Conservation (phyloP, 495 filamentous ascomycete species). For the Xylaria venustula region DNA sequence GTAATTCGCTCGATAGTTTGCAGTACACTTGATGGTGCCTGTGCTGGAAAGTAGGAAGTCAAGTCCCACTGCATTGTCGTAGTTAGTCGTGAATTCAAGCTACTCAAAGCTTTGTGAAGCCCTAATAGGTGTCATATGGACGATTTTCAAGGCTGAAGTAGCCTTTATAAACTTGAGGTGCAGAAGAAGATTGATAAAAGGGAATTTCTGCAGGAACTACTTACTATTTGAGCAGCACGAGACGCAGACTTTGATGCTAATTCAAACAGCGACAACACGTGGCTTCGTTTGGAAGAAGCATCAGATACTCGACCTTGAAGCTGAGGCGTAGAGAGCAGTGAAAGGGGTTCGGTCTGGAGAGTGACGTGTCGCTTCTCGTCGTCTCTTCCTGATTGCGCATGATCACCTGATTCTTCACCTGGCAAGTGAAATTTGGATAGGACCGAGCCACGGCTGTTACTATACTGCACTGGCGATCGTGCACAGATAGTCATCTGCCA, state of each 20-base stretch:
- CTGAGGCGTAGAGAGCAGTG: constrained; percentile 13
- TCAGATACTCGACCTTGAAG: neutral
- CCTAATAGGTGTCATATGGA: neutral
- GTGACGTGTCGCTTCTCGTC: neutral
- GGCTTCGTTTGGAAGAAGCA: constrained; percentile 4
- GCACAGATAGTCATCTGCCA: constrained; percentile 17
- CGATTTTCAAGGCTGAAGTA: neutral
- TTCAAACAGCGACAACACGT: constrained; percentile 58
- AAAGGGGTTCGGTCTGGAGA: constrained; percentile 21
- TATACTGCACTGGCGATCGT: constrained; percentile 32
- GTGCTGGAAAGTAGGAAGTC: constrained; percentile 43
- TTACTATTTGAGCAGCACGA: constrained; percentile 14
- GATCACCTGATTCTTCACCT: neutral
- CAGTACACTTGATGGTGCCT: constrained; percentile 42
- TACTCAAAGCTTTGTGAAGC: no score
- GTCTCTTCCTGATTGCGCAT: neutral
- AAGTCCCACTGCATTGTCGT: constrained; percentile 27
- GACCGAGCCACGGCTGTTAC: constrained; percentile 26
- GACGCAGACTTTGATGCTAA: constrained; percentile 48
- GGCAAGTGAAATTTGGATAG: constrained; percentile 27
- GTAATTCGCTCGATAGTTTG: constrained; percentile 41
- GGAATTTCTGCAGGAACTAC: neutral
- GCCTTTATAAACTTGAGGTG: neutral
- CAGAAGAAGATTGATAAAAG: neutral
- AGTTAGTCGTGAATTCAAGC: neutral